Percentiles rank a stretch among this genome's conserved stretches.
Conservation (phyloP, 2,329 filamentous ascomycete genomes). For the Aspergillus felis region DNA sequence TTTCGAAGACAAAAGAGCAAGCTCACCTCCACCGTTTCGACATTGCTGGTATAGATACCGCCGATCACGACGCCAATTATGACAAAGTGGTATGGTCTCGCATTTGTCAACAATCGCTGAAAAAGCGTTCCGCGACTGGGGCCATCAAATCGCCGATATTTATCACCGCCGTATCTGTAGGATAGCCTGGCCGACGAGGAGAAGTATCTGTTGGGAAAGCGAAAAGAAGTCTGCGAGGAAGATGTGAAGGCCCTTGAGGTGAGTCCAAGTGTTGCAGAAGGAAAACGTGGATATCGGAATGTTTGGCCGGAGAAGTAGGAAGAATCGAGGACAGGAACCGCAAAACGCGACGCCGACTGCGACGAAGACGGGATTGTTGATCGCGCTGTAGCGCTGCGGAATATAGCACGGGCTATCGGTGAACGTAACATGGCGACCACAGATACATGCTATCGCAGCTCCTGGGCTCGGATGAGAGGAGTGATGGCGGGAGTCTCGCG, state of each 20-base stretch:
- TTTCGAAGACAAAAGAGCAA: not conserved
- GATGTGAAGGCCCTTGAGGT: not conserved
- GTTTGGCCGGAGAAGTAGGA: not conserved
- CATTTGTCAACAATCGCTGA: slow-evolving; percentile 13
- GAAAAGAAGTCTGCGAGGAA: not conserved
- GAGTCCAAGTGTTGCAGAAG: not conserved
- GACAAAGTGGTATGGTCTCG: slow-evolving; percentile 27
- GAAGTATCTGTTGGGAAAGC: slow-evolving; percentile 7
- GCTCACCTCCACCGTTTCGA: slow-evolving; percentile 52
- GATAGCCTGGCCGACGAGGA: slow-evolving; percentile 6
- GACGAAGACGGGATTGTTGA: not conserved
- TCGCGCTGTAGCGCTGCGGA: not conserved
- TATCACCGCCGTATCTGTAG: slow-evolving; percentile 8
- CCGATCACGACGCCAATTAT: slow-evolving; percentile 40
- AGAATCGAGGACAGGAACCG: not conserved
- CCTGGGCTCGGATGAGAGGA: not conserved
- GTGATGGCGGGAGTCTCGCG: not conserved
- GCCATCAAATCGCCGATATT: slow-evolving; percentile 18
- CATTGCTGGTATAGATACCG: slow-evolving; percentile 52
- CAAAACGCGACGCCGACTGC: not conserved
- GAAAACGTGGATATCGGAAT: not conserved
- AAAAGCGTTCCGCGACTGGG: slow-evolving; percentile 10
- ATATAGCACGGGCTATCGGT: slow-evolving; percentile 6
- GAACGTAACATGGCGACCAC: slow-evolving; percentile 12
- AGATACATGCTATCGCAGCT: not conserved